phyloP scores from a whole-genome alignment of 805 yeast genomes.

The Schwanniomyces polymorphus region DNA sequence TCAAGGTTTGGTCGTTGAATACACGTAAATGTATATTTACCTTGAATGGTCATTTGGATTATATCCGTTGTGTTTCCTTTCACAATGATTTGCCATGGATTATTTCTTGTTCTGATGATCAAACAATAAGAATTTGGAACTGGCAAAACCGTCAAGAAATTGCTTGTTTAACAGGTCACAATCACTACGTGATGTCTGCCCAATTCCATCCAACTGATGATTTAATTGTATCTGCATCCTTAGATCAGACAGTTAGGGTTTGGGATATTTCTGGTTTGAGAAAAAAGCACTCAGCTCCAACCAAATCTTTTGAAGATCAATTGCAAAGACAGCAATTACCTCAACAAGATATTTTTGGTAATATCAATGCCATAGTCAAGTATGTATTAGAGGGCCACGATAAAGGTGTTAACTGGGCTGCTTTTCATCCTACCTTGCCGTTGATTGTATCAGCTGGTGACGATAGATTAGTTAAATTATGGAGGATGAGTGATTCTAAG shows the following conservation, averaged over 20 bases:
- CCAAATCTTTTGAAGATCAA: slow-evolving; percentile 53
- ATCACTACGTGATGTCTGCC: slow-evolving; percentile 97
- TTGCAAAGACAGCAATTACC: slow-evolving; percentile 63
- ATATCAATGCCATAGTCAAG: slow-evolving; percentile 90
- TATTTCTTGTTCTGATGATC: slow-evolving; percentile 94
- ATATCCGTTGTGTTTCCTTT: slow-evolving; percentile 90
- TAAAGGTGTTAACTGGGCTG: slow-evolving; percentile 97
- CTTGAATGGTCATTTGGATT: slow-evolving; percentile 90
- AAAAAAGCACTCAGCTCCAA: slow-evolving; percentile 87
- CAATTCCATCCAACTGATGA: slow-evolving; percentile 97
- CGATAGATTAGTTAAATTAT: slow-evolving; percentile 89
- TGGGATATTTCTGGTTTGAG: slow-evolving; percentile 97
- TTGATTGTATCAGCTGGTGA: slow-evolving; percentile 95
- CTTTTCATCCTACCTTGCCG: slow-evolving; percentile 96
- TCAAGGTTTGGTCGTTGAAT: slow-evolving; percentile 94
- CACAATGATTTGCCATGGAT: slow-evolving; percentile 98
- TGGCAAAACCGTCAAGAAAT: slow-evolving; percentile 99
- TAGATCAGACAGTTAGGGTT: slow-evolving; percentile 98
- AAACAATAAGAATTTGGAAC: slow-evolving; percentile 98
- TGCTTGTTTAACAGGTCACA: slow-evolving; percentile 96
- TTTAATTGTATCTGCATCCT: slow-evolving; percentile 89
- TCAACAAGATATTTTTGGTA: slow-evolving; percentile 92
- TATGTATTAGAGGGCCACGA: slow-evolving; percentile 97
- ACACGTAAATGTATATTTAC: slow-evolving; percentile 91
- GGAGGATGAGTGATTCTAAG: slow-evolving; percentile 97